Evolutionary conservation across 2,329 filamentous ascomycete species (phyloP).

Genomic region (Microsporum canis): DNA sequence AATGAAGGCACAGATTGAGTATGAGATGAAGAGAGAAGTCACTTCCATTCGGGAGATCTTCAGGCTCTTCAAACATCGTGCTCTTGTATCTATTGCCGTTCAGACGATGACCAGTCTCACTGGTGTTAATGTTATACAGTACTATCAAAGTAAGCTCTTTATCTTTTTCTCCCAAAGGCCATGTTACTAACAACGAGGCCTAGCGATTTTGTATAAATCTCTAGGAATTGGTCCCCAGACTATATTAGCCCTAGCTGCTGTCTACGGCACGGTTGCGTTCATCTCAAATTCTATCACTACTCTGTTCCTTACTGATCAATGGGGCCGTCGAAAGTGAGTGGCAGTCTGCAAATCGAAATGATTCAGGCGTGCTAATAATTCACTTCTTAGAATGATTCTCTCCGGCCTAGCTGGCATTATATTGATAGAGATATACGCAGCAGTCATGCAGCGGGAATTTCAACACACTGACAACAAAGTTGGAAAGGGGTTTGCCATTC

Average conservation of each 20-base stretch:
- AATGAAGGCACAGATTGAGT: conserved; percentile 47
- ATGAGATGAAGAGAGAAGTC: conserved; percentile 47
- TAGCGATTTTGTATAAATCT: conserved; percentile 45
- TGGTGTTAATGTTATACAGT: conserved; percentile 47
- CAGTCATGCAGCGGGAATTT: conserved; percentile 48
- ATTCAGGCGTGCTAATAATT: background rate
- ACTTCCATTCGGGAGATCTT: conserved; percentile 44
- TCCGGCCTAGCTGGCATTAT: conserved; percentile 42
- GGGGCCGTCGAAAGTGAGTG: conserved; percentile 45
- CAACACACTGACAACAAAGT: conserved; percentile 44
- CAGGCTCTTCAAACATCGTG: conserved; percentile 41
- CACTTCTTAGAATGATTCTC: conserved; percentile 42
- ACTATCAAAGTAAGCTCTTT: conserved; percentile 10
- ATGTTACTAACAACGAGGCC: background rate
- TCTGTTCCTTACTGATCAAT: conserved; percentile 44
- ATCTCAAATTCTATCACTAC: conserved; percentile 42
- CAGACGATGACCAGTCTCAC: conserved; percentile 49
- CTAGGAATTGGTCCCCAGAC: conserved; percentile 41
- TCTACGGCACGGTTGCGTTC: conserved; percentile 46
- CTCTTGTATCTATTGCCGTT: conserved; percentile 44
- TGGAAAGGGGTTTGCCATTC: conserved; percentile 49
- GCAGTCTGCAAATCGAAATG: background rate
- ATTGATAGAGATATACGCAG: conserved; percentile 48
- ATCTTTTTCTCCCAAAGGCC: conserved; percentile 8
- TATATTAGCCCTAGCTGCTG: conserved; percentile 44